These are phyloP conservation scores for Saussurea involucrata DNA, from an alignment of 129 eudicot species.

Conservation along the genomic window DNA sequence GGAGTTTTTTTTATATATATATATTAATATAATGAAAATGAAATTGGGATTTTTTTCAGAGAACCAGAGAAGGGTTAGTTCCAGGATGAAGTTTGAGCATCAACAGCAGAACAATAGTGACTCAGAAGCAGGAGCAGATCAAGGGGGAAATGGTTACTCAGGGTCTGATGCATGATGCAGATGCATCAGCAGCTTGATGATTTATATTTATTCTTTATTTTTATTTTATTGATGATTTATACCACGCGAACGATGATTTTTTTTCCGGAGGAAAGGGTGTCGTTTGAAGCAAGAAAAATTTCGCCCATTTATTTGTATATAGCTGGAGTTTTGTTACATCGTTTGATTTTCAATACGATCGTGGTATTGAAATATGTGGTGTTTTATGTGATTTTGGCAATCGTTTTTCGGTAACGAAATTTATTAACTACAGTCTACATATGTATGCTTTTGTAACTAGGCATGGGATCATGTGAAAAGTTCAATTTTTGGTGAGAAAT, in stretches of 20 bases:
- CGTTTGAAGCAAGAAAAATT: not conserved
- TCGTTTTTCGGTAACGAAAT: too few relatives aligned
- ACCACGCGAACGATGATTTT: not conserved
- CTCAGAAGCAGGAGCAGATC: constrained; percentile 53
- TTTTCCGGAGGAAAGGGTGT: not conserved
- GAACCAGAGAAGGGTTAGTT: constrained; percentile 44
- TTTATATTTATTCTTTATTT: constrained; percentile 1
- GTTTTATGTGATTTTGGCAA: not conserved
- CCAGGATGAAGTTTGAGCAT: constrained; percentile 50
- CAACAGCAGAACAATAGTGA: constrained; percentile 32
- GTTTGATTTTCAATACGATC: not conserved
- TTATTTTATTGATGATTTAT: not conserved
- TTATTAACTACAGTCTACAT: too few relatives aligned
- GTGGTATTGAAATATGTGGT: not conserved
- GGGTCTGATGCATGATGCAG: constrained; percentile 63
- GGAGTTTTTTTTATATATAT: not conserved
- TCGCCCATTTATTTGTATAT: constrained; percentile 15
- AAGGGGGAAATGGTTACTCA: constrained; percentile 48
- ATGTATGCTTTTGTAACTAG: too few relatives aligned
- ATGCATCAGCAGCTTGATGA: constrained; percentile 32
- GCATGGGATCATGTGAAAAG: too few relatives aligned
- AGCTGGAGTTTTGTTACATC: constrained; percentile 2
- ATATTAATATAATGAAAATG: not conserved
- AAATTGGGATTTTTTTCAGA: constrained; percentile 33
- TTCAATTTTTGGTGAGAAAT: too few relatives aligned